Evolutionary conservation across 805 yeast genomes (phyloP), one percentile per base, ranked within the genome.

Genomic region (Danielozyma ontarioensis): DNA sequence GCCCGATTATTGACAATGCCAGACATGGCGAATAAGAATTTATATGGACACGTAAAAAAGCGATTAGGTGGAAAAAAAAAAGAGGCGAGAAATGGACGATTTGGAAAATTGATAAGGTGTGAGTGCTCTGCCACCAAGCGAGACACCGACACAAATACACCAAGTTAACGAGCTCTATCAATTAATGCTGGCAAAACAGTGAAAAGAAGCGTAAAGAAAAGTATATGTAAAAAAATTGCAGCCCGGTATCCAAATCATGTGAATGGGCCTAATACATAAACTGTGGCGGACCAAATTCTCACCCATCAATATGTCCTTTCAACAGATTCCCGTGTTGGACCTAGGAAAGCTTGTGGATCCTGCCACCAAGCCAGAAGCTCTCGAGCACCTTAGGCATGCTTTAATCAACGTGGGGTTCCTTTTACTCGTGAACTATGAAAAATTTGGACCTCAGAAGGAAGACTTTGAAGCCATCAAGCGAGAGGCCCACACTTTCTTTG

Each of bases 1-100:
- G 85, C 73, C 27, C 87, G 78, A 54, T 83, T 83, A 47, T 76
- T 74, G 36, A 87, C 93, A 47, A 79, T 40, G 31, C 51, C 54
- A 29, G 66, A 48, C 69, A 64, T 64, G 35, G 27, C 37, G 37
- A 14, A n/a, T n/a, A n/a, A n/a, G 35, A 27, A 17, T 16, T 11
- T 4, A 25, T 19, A 10, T 10, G 22, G 22, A 6, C 22, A 19
- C 22, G 22, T 10, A 10, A 10, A 6, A 10, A 10, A 6, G 22
- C 8, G 22, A 19, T 19, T 19, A 10, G 8, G 6, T 19, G 22
- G 10, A 19, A 10, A 19, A 19, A 19, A 19, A 19, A 10, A 19
- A 10, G 22, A 19, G 6, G 22, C 10, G 22, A 19, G 22, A 19
- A n/a, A n/a, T n/a, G n/a, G n/a, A n/a, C n/a, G n/a, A n/a, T n/a